Evolutionary conservation across 257 asterid species (phyloP).

Genomic region (Nicotiana tomentosiformis): DNA sequence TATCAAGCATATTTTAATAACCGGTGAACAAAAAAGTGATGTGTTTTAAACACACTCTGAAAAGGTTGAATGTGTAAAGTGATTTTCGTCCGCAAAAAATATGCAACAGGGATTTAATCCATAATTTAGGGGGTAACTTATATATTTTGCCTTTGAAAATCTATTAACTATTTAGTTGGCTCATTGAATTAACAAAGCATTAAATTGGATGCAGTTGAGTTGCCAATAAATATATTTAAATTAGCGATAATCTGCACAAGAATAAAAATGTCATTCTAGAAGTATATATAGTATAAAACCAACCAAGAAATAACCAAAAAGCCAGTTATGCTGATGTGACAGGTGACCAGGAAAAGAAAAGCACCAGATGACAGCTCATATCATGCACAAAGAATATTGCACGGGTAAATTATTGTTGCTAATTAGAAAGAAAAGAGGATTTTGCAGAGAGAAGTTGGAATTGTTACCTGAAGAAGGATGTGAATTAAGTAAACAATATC

Average conservation of each 20-base stretch:
- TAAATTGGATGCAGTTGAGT: neutral
- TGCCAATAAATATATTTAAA: neutral
- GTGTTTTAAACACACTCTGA: no score
- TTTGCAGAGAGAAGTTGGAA: neutral
- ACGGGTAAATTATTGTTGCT: neutral
- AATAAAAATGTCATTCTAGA: neutral
- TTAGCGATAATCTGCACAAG: neutral
- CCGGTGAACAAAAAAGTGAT: no score
- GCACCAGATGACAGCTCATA: neutral
- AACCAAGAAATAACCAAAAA: neutral
- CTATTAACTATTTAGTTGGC: neutral
- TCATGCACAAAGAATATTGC: neutral
- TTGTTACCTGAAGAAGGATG: slow-evolving; percentile 78
- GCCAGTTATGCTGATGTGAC: neutral
- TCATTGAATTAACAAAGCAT: neutral
- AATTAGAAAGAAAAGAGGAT: neutral
- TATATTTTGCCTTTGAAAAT: neutral
- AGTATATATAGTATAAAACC: neutral
- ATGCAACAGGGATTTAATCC: no score
- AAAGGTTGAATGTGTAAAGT: no score
- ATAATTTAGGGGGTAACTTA: no score
- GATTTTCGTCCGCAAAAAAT: no score
- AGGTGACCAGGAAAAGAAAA: neutral
- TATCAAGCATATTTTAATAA: no score
- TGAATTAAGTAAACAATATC: slow-evolving; percentile 69